phyloP scores from a whole-genome alignment of 2,329 filamentous ascomycete genomes.

The Rhexocercosporidium sp. region DNA sequence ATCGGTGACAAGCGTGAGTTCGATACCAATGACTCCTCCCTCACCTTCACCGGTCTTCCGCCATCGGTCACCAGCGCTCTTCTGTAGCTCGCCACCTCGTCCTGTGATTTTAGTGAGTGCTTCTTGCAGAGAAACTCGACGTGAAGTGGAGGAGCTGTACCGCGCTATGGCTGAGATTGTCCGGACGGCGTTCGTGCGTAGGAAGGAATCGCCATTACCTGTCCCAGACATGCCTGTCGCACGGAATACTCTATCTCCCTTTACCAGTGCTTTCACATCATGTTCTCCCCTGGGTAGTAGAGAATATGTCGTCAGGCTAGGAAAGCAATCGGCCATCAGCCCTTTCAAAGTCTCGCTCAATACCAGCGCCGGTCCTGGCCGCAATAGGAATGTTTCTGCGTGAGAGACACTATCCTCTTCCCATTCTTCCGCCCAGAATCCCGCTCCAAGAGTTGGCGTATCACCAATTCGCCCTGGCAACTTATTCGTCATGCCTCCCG shows the following conservation, averaged over 20 bases:
- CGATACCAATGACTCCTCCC: slow-evolving; percentile 86
- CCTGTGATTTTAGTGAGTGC: slow-evolving; percentile 73
- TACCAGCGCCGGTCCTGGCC: slow-evolving; percentile 44
- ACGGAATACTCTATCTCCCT: slow-evolving; percentile 33
- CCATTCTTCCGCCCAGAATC: slow-evolving; percentile 93
- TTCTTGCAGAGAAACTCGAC: slow-evolving; percentile 51
- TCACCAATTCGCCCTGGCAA: slow-evolving; percentile 84
- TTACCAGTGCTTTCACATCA: slow-evolving; percentile 40
- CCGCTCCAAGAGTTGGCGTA: slow-evolving; percentile 81
- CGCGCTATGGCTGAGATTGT: slow-evolving; percentile 76
- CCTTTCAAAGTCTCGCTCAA: slow-evolving; percentile 52
- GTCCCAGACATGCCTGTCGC: slow-evolving; percentile 72
- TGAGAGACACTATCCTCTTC: slow-evolving; percentile 50
- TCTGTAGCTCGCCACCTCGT: slow-evolving; percentile 72
- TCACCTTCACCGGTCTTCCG: slow-evolving; percentile 76
- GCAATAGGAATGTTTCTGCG: slow-evolving; percentile 27
- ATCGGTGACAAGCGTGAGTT: slow-evolving; percentile 57
- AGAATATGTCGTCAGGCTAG: slow-evolving; percentile 46
- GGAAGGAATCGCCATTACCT: slow-evolving; percentile 88
- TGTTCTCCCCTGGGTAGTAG: slow-evolving; percentile 34
- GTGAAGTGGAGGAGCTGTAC: slow-evolving; percentile 49
- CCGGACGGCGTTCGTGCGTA: slow-evolving; percentile 72
- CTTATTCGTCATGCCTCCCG: slow-evolving; percentile 88
- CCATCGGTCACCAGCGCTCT: slow-evolving; percentile 77
- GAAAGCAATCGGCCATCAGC: slow-evolving; percentile 65